These are phyloP conservation scores for Coemansia sp. DNA, from an alignment of 192 early-diverging fungal species.

Conservation along the genomic window DNA sequence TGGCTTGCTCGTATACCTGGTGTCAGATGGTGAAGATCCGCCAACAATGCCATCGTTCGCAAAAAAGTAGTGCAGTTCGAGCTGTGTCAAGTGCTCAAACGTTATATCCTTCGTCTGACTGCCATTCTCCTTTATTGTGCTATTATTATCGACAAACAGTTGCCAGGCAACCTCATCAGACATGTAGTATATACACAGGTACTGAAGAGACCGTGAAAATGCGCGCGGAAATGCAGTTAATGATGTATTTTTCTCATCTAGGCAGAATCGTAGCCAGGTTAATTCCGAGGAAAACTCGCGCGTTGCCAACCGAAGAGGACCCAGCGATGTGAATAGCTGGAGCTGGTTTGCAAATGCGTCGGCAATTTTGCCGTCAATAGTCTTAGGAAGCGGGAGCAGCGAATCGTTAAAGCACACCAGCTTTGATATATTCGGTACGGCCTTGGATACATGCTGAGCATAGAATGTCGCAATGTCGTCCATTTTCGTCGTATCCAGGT, in stretches of 20 bases:
- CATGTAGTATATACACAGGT: conserved; percentile 7
- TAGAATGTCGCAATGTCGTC: background rate
- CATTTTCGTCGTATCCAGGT: background rate
- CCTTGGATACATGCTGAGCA: background rate
- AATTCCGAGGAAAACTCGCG: background rate
- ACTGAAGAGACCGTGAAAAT: background rate
- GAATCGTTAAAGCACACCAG: conserved; percentile 4
- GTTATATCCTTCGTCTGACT: background rate
- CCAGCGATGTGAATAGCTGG: background rate
- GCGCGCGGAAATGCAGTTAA: background rate
- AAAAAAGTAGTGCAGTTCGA: background rate
- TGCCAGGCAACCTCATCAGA: conserved; percentile 1
- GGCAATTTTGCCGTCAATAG: background rate
- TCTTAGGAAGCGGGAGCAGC: background rate
- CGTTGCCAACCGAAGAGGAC: background rate
- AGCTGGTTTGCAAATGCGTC: background rate
- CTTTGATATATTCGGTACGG: background rate
- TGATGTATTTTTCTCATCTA: background rate
- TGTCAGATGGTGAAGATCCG: background rate
- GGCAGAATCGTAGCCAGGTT: background rate
- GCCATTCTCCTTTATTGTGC: background rate
- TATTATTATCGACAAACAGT: background rate
- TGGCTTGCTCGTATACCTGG: background rate
- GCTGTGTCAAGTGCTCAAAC: background rate
- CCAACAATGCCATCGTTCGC: background rate